Evolutionary conservation across 371 early-diverging fungal species (phyloP).

Genomic region (Mortierella sp.): DNA sequence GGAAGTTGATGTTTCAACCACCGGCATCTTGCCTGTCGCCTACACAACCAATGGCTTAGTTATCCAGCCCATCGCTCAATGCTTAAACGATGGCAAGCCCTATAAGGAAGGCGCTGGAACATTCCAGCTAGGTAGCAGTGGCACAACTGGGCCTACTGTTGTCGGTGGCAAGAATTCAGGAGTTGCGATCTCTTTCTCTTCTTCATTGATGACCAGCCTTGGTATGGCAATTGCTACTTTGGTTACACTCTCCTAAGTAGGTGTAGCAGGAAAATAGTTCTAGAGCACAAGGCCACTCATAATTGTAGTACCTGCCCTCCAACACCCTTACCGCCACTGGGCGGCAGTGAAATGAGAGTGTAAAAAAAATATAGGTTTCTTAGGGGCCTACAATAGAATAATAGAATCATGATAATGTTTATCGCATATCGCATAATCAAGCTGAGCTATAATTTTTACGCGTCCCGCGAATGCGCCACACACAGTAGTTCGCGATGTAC

Average conservation of each 20-base stretch:
- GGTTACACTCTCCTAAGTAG: not conserved
- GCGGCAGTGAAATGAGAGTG: no score
- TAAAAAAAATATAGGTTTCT: no score
- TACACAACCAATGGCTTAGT: slow-evolving; percentile 25
- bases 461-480: no score
- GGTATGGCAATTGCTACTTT: slow-evolving; percentile 5
- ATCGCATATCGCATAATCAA: no score
- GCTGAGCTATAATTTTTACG: no score
- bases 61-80: slow-evolving; percentile 55
- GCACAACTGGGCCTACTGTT: not conserved
- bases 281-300: no score
- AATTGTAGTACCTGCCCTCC: no score
- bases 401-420: no score
- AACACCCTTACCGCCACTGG: no score
- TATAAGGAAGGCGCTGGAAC: slow-evolving; percentile 50
- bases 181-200: not conserved
- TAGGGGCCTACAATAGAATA: no score
- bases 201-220: not conserved
- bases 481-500: no score
- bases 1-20: slow-evolving; percentile 43
- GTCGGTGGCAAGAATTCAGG: not conserved
- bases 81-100: slow-evolving; percentile 51
- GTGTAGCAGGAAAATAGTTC: no score
- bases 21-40: slow-evolving; percentile 38
- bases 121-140: slow-evolving; percentile 13